Conservation (phyloP, 139 green algal genomes). For the Choricystis sp. region DNA sequence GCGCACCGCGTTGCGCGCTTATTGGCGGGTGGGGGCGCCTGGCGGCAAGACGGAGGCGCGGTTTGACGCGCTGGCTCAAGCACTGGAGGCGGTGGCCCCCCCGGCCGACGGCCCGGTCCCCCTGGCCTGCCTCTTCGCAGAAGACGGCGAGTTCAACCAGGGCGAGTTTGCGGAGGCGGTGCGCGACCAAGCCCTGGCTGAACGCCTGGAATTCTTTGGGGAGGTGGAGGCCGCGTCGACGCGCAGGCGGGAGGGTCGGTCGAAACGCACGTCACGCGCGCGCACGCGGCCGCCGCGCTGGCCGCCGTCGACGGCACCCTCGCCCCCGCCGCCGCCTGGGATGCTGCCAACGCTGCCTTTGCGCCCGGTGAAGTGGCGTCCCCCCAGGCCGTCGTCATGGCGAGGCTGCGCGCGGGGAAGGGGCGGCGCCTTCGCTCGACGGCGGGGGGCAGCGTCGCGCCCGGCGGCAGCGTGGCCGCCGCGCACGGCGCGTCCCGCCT, state of each 20-base stretch:
- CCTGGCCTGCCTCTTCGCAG: constrained; percentile 38
- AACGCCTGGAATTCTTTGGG: constrained; percentile 23
- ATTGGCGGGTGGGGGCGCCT: constrained; percentile 24
- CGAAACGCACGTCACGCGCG: not conserved
- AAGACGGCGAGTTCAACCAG: constrained; percentile 47
- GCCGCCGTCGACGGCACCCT: not conserved
- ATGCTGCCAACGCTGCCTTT: not conserved
- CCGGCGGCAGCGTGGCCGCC: not conserved
- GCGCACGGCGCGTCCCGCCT: not conserved
- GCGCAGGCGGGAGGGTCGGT: not conserved
- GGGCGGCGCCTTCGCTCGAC: not conserved
- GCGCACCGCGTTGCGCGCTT: constrained; percentile 19
- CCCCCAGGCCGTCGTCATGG: not conserved
- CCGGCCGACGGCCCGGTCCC: constrained; percentile 8
- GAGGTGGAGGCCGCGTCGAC: not conserved
- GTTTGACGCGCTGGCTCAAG: constrained; percentile 30
- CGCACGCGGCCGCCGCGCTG: not conserved
- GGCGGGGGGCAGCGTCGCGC: no score
- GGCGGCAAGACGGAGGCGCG: constrained; percentile 22
- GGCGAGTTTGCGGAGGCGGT: constrained; percentile 44
- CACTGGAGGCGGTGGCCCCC: constrained; percentile 33
- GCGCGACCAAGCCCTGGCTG: constrained; percentile 35
- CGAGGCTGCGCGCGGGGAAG: not conserved
- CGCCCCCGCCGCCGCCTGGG: not conserved
- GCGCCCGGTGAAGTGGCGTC: no score